Conservation (phyloP, 2,329 filamentous ascomycete species). For the Cladobotryum protrusum region DNA sequence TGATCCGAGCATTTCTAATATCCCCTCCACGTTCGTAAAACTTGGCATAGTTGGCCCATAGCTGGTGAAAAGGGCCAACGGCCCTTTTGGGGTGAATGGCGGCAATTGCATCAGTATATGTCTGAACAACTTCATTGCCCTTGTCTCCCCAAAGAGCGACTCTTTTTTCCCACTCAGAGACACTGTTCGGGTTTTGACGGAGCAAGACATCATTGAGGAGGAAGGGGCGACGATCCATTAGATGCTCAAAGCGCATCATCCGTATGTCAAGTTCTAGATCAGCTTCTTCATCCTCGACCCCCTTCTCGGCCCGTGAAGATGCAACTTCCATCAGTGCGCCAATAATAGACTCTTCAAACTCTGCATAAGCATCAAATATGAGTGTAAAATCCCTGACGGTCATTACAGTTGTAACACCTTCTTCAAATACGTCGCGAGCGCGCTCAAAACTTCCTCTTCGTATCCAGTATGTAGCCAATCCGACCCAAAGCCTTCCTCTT, state of each 20-base stretch:
- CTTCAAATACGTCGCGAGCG: conserved; percentile 88
- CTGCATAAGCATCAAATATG: conserved; percentile 91
- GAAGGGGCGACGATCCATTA: conserved; percentile 96
- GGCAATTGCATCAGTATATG: conserved; percentile 89
- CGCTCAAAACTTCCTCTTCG: conserved; percentile 87
- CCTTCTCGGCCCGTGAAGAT: conserved; percentile 71
- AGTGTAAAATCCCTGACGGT: conserved; percentile 96
- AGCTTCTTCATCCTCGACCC: conserved; percentile 69
- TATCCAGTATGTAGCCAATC: conserved; percentile 94
- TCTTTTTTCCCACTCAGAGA: conserved; percentile 94
- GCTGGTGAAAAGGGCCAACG: conserved; percentile 83
- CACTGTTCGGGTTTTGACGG: conserved; percentile 93
- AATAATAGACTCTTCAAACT: conserved; percentile 96
- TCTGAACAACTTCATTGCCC: conserved; percentile 82
- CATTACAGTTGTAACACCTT: conserved; percentile 96
- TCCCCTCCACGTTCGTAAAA: conserved; percentile 91
- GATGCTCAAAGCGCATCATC: conserved; percentile 95
- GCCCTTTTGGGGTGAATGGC: conserved; percentile 93
- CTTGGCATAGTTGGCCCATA: conserved; percentile 96
- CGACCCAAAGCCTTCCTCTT: conserved; percentile 89
- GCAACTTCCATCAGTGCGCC: conserved; percentile 85
- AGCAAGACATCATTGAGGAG: conserved; percentile 92
- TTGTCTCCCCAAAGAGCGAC: conserved; percentile 96
- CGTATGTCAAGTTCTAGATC: conserved; percentile 94
- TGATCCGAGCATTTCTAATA: conserved; percentile 75